Evolutionary conservation across 768 basidiomycete genomes (phyloP).

Genomic region (Amyloporia xantha): DNA sequence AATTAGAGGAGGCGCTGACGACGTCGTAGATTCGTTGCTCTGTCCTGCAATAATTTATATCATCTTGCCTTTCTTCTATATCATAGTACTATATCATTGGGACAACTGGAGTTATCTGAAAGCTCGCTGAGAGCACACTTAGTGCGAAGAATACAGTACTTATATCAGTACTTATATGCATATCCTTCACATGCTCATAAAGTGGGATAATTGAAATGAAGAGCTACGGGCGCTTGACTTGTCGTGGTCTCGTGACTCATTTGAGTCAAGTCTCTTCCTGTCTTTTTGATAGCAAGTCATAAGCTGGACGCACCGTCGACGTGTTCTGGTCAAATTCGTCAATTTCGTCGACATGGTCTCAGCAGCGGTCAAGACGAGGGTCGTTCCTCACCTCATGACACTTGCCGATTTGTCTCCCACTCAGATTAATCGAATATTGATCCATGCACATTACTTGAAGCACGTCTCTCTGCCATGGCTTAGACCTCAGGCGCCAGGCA

Average conservation of each 20-base stretch:
- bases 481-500: constrained; percentile 35
- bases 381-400: constrained; percentile 72
- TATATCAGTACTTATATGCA: neutral
- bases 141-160: neutral
- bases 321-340: no score
- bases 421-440: constrained; percentile 64
- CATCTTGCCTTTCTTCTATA: neutral
- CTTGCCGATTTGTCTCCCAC: constrained; percentile 78
- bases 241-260: no score
- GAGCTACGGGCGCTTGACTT: no score
- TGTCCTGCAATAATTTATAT: neutral
- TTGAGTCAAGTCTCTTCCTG: no score
- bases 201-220: no score
- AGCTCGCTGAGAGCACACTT: no score
- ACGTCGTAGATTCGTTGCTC: neutral
- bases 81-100: neutral
- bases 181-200: neutral
- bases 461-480: constrained; percentile 59
- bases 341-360: no score
- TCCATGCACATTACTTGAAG: constrained; percentile 61
- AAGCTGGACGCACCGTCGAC: no score
- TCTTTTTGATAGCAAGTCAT: no score
- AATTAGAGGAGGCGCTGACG: constrained; percentile 33
- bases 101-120: no score
- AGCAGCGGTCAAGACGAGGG: neutral